A percentile compares a stretch with the other conserved stretches of the same genome.
These are phyloP conservation scores for Cladosporium sp. DNA, from an alignment of 2,329 filamentous ascomycete genomes.

Conservation along the genomic window DNA sequence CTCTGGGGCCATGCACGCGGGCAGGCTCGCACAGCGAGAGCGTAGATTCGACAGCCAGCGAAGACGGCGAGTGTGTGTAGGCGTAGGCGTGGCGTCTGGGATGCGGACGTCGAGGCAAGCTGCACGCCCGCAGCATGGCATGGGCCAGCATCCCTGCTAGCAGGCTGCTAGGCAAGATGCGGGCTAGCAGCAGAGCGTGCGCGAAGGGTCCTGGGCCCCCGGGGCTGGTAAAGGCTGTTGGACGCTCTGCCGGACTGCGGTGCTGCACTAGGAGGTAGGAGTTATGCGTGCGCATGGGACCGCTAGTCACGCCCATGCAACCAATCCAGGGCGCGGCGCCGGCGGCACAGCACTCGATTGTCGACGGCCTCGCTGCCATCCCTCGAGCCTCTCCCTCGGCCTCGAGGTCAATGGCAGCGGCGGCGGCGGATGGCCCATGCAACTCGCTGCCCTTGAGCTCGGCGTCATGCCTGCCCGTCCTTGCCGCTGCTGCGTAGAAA, in stretches of 20 bases:
- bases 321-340: not conserved
- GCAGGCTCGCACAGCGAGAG: constrained; percentile 5
- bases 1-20: not conserved
- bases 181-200: not conserved
- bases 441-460: not conserved
- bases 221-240: constrained; percentile 9
- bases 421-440: not conserved
- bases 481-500: not conserved
- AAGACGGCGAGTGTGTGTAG: not conserved
- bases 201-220: constrained; percentile 10
- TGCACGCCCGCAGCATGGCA: constrained; percentile 9
- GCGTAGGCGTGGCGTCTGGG: not conserved
- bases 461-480: constrained; percentile 3
- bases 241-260: not conserved
- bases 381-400: too few relatives aligned
- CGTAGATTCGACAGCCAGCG: constrained; percentile 4
- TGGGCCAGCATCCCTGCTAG: constrained; percentile 1
- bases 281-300: not conserved
- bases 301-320: not conserved
- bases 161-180: not conserved
- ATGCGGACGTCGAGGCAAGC: constrained; percentile 3
- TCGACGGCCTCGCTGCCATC: not conserved
- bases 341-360: not conserved
- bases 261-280: not conserved
- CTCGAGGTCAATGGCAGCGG: constrained; percentile 1